Conservation (phyloP, 768 basidiomycete genomes). For the Coprinellus aureogranulatus region DNA sequence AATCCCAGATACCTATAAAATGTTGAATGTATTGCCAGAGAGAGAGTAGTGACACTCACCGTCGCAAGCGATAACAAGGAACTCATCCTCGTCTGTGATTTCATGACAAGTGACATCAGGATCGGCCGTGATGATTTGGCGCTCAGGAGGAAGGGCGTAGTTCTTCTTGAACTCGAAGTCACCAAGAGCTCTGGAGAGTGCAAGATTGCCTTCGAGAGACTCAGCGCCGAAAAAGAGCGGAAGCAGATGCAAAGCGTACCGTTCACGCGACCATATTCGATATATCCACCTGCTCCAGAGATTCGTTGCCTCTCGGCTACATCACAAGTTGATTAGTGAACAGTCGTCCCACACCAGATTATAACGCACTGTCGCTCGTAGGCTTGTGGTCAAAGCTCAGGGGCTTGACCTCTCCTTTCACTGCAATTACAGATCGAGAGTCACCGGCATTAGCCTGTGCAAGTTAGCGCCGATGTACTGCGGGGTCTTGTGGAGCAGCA, state of each 20-base stretch:
- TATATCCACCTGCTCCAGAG: slow-evolving; percentile 86
- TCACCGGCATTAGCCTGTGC: slow-evolving; percentile 95
- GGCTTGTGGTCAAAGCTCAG: slow-evolving; percentile 97
- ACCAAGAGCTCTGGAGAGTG: slow-evolving; percentile 89
- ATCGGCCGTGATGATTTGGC: slow-evolving; percentile 92
- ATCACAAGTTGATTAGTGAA: slow-evolving; percentile 10
- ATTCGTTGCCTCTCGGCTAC: slow-evolving; percentile 85
- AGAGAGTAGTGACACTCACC: slow-evolving; percentile 45
- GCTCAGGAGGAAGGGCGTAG: slow-evolving; percentile 71
- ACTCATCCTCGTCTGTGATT: slow-evolving; percentile 88
- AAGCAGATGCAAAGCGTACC: slow-evolving; percentile 48
- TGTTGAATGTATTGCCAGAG: slow-evolving; percentile 6
- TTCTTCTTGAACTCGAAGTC: slow-evolving; percentile 99
- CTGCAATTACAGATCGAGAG: slow-evolving; percentile 83
- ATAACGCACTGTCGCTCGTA: slow-evolving; percentile 67
- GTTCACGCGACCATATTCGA: slow-evolving; percentile 96
- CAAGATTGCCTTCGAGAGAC: slow-evolving; percentile 75
- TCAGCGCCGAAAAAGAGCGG: neutral
- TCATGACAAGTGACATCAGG: slow-evolving; percentile 87
- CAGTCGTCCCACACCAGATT: neutral
- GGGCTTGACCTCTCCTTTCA: slow-evolving; percentile 83
- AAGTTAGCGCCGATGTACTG: slow-evolving; percentile 10
- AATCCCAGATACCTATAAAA: slow-evolving; percentile 94
- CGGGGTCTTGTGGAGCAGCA: slow-evolving; percentile 11
- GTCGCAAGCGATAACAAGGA: slow-evolving; percentile 95